phyloP scores from a whole-genome alignment of 2,329 filamentous ascomycete species.

The Dendryphion nanum region DNA sequence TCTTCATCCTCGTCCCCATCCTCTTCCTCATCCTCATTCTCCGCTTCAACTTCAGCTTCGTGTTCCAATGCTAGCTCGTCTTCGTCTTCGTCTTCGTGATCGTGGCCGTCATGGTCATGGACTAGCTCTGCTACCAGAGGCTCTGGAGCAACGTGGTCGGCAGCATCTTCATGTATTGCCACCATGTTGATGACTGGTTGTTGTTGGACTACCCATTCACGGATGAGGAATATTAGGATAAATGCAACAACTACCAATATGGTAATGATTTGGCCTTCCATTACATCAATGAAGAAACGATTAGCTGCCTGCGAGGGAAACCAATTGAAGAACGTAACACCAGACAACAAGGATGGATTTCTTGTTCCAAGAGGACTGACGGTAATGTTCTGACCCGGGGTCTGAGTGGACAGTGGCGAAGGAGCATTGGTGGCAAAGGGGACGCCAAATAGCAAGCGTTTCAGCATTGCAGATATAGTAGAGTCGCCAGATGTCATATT shows the following conservation, averaged over 20 bases:
- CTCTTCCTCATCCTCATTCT: conserved; percentile 5
- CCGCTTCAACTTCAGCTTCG: conserved; percentile 6
- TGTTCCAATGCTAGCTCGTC: conserved; percentile 1
- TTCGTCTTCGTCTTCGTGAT: conserved; percentile 12
- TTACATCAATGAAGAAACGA: conserved; percentile 72
- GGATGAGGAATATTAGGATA: conserved; percentile 92
- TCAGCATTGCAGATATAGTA: conserved; percentile 46
- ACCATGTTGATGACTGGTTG: conserved; percentile 87
- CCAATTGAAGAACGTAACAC: conserved; percentile 53
- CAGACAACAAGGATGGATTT: conserved; percentile 51
- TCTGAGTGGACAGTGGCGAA: conserved; percentile 16
- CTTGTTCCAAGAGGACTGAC: conserved; percentile 18
- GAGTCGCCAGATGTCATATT: conserved; percentile 46
- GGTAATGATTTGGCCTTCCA: conserved; percentile 94
- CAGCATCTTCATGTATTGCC: conserved; percentile 33
- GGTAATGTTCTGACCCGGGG: conserved; percentile 28
- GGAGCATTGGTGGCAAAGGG: conserved; percentile 25
- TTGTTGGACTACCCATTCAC: conserved; percentile 98
- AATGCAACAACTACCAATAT: conserved; percentile 88
- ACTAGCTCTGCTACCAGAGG: conserved; percentile 7
- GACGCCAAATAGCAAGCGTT: conserved; percentile 40
- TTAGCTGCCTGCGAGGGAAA: conserved; percentile 66
- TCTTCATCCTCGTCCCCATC: not conserved
- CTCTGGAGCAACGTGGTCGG: conserved; percentile 12
- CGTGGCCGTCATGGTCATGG: conserved; percentile 27